Base-by-base conservation (phyloP, 164 flowering plant genomes). In the Malania oleifera region DNA sequence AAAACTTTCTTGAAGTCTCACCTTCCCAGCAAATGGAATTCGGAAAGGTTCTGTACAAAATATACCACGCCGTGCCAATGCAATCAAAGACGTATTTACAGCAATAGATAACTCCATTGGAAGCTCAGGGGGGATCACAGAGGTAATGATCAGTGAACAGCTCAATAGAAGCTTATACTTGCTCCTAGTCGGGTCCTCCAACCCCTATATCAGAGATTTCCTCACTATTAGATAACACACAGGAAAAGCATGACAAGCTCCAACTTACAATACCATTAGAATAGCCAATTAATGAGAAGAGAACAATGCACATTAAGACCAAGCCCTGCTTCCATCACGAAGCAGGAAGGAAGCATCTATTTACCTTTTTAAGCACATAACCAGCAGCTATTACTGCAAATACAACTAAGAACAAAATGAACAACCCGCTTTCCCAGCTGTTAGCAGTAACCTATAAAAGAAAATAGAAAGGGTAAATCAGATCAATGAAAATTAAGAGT, bases 21-120 rank as follows among this genome's bases (percentile, higher is more conserved):
- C 99, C 95, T 93, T 93, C 56, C 99, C 99, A 66, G 99, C 99
- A 80, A 93, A 93, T 17, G 99, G 99, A 59, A 93, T 93, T 25
- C 99, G 85, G 59, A 93, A 93, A 25, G 99, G 99, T 60, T 93
- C 99, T 18, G 99, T 93, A 68, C 99, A 93, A 65, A 82, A 93
- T 74, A 93, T 93, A 52, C 99, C 99, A 59, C 89, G 91, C 17
- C 91, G 81, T 53, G 99, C 96, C 65, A 93, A 64, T 46, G 95
- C 95, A 77, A 93, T 88, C 61, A 93, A 70, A 62, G 99, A 93
- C 59, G 99, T 93, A 75, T 93, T 93, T 61, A 93, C 99, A 59
- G 99, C 99, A 67, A 93, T 93, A 28, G 99, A 93, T 56, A 93
- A 76, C 70, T 93, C 99, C 99, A 93, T 93, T 56, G 99, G 99